Evolutionary conservation across 129 eudicot genomes (phyloP), one percentile per base, ranked within the genome.

Genomic region (Erigeron canadensis): DNA sequence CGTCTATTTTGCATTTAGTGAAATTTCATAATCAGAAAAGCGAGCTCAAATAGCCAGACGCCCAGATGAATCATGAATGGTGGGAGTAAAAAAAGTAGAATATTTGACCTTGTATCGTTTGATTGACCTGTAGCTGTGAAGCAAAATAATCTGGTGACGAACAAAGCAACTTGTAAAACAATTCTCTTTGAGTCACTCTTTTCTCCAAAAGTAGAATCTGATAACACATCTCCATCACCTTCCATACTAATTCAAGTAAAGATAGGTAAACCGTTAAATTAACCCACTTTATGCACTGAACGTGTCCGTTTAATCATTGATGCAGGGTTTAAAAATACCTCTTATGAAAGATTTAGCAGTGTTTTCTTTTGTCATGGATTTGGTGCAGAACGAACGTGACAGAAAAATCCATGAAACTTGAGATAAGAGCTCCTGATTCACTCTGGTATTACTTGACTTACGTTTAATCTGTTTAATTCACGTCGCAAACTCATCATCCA

Each of bases 171-270:
- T 88, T 95, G 86, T 95, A 95, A 77, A 74, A 95, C 11, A 95
- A 71, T 76, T 95, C 99, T 77, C 99, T 79, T 82, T 88, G 97
- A 76, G 97, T 95, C 40, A 95, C 96, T 83, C 81, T 95, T 79
- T 95, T 95, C 55, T 85, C 97, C 84, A 81, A 84, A 75, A 79
- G 80, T 72, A 95, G 55, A 65, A 88, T 81, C 82, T 81, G 71
- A 68, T 90, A 95, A 71, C 96, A 88, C 89, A 95, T 90, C 77
- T 88, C 95, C 99, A 95, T 90, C 76, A 90, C 84, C 85, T 90
- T 95, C 99, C 99, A 95, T 63, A 88, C 99, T 95, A 47, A 59
- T 46, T 17, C 47, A 22, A 47, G 71, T 11, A 71, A 43, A 41
- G 17, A 56, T 13, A 17, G 18, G 44, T 41, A 18, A 68, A 8